Evolutionary conservation across 106 monocot genomes (phyloP), one percentile per base, ranked within the genome.

Genomic region (Amphibolis antarctica): DNA sequence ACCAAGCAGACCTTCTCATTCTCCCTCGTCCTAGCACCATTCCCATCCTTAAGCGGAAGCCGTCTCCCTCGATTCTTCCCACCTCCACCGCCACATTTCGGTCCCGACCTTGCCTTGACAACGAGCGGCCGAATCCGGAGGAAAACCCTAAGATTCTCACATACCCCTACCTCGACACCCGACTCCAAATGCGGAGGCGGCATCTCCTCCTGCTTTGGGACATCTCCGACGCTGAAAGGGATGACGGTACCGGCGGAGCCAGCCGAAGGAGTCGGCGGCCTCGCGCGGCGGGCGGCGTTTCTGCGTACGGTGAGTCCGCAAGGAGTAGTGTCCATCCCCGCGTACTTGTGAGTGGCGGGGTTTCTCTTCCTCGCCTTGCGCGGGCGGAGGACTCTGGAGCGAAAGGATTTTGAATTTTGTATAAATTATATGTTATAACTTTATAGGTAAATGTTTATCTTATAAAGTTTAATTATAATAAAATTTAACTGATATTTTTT

Each of bases 101-200:
- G 9, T 18, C 14, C 46, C 46, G 60, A 36, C n/a, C 59, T 66
- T 53, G 68, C 56, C 53, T 26, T 23, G 50, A 69, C 50, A 47
- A 75, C 66, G 30, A 70, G 60, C 10, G 87, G 88, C 0, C 92
- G 84, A 42, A 92, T 76, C 59, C 92, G 81, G 36, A 92, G 79
- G 61, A 92, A 92, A 4, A 88, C 88, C 50, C 66, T 87, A 54
- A 92, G 79, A 59, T 68, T 83, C 14, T 80, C 73, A 44, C 77
- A 66, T 20, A 43, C 63, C 14, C 1, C 67, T 14, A 48, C 28
- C 13, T n/a, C 44, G 20, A 29, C 7, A 2, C 19, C 25, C 1
- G 55, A n/a, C 58, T 20, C 5, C 44, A 24, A 23, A 55, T 42
- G 51, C 9, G 13, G 28, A 44, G 50, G 44, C 2, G 13, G 52